A percentile compares a stretch with the other conserved stretches of the same genome.
These are phyloP conservation scores for Coemansia sp. DNA, from an alignment of 371 early-diverging fungal species.

Conservation along the genomic window DNA sequence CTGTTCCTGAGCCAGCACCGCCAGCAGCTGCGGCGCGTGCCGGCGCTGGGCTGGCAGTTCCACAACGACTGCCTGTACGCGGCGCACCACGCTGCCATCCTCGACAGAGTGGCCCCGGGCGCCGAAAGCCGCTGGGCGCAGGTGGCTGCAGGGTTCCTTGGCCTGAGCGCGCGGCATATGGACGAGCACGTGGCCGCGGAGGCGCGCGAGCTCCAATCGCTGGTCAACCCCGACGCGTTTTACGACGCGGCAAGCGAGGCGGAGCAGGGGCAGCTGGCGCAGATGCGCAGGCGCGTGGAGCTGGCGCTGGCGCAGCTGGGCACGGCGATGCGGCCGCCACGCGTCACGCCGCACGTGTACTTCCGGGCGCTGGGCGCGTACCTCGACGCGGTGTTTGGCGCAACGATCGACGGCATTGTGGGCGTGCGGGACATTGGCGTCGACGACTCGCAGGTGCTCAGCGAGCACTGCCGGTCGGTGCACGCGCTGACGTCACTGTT, in stretches of 20 bases:
- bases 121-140: constrained; percentile 2
- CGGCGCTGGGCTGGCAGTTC: constrained; percentile 39
- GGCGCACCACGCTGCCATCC: constrained; percentile 33
- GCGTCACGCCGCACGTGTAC: constrained; percentile 31
- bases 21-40: constrained; percentile 21
- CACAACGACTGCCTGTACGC: constrained; percentile 45
- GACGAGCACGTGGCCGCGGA: constrained; percentile 6
- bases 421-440: constrained; percentile 34
- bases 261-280: constrained; percentile 6
- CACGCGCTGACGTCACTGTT: constrained; percentile 11
- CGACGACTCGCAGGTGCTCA: constrained; percentile 44
- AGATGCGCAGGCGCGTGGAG: constrained; percentile 9
- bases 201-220: constrained; percentile 15
- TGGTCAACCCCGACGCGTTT: constrained; percentile 12
- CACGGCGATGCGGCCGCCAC: constrained; percentile 25
- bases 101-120: background rate
- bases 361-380: constrained; percentile 18
- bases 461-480: constrained; percentile 30
- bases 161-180: background rate
- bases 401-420: constrained; percentile 14
- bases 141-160: constrained; percentile 5
- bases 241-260: background rate
- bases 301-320: constrained; percentile 24
- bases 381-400: constrained; percentile 30
- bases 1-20: constrained; percentile 23